Conservation (phyloP, 164 flowering plant genomes). For the Annona squamosa region DNA sequence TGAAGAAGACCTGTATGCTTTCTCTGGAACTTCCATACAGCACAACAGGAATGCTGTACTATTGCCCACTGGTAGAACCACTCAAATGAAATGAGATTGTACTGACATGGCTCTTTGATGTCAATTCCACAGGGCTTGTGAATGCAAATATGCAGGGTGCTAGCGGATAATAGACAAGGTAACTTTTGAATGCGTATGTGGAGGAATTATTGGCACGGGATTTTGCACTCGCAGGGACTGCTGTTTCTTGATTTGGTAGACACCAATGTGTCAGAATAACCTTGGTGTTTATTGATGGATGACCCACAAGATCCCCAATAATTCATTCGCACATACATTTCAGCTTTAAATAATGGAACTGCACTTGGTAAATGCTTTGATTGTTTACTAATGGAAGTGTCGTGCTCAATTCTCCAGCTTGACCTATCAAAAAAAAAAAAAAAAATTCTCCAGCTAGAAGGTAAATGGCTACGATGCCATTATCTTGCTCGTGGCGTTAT, state of each 20-base stretch:
- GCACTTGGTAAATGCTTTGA: neutral
- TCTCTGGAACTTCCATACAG: neutral
- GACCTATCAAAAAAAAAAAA: neutral
- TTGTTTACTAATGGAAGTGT: neutral
- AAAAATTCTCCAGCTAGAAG: neutral
- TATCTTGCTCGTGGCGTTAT: neutral
- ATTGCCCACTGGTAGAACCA: neutral
- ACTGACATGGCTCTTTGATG: neutral
- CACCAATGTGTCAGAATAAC: neutral
- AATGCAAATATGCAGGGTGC: neutral
- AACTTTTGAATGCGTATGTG: neutral
- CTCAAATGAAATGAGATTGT: neutral
- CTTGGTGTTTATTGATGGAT: neutral
- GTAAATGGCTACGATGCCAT: neutral
- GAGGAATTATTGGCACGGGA: neutral
- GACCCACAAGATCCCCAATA: neutral
- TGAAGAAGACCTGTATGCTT: neutral
- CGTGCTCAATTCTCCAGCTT: neutral
- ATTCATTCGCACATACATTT: neutral
- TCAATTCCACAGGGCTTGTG: slow-evolving; percentile 1
- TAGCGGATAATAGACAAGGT: neutral
- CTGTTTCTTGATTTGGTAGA: neutral
- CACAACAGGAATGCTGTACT: neutral
- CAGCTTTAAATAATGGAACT: neutral
- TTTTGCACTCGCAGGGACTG: neutral